Conservation (phyloP, 1,284 basidiomycete species). For the Gymnopus androsaceus region DNA sequence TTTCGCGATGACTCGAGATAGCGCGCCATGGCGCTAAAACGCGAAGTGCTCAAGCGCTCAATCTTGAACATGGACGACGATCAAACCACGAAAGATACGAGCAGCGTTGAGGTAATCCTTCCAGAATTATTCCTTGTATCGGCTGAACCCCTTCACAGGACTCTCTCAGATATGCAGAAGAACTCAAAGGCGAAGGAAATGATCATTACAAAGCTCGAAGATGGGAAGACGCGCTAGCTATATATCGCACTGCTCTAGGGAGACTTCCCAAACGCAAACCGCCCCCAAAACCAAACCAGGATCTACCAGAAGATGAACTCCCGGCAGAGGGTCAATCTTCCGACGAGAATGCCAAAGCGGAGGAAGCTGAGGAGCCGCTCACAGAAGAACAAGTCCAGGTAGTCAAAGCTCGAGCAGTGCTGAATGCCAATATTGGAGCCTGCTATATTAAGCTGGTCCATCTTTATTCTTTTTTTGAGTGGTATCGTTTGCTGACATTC, state of each 20-base stretch:
- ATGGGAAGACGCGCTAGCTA: constrained; percentile 67
- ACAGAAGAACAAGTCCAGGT: constrained; percentile 43
- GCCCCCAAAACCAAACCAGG: constrained; percentile 9
- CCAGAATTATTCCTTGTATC: neutral
- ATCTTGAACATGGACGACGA: neutral
- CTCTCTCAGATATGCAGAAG: constrained; percentile 51
- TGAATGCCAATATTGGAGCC: constrained; percentile 82
- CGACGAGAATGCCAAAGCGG: neutral
- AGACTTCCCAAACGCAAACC: constrained; percentile 51
- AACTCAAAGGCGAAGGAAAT: constrained; percentile 63
- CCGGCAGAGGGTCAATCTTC: neutral
- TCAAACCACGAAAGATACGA: neutral
- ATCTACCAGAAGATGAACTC: neutral
- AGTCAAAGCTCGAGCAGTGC: constrained; percentile 60
- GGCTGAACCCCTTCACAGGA: constrained; percentile 32
- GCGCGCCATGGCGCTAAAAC: too few species aligned
- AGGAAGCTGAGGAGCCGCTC: constrained; percentile 25
- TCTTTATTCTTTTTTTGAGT: constrained; percentile 1
- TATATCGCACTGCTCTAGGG: constrained; percentile 62
- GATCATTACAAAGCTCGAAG: constrained; percentile 48
- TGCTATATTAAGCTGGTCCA: constrained; percentile 76
- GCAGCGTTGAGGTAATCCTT: neutral
- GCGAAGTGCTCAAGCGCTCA: too few species aligned
- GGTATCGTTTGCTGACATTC: neutral
- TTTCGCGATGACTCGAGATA: too few species aligned